phyloP scores from a whole-genome alignment of 83 land plant species.

The Thuja plicata region DNA sequence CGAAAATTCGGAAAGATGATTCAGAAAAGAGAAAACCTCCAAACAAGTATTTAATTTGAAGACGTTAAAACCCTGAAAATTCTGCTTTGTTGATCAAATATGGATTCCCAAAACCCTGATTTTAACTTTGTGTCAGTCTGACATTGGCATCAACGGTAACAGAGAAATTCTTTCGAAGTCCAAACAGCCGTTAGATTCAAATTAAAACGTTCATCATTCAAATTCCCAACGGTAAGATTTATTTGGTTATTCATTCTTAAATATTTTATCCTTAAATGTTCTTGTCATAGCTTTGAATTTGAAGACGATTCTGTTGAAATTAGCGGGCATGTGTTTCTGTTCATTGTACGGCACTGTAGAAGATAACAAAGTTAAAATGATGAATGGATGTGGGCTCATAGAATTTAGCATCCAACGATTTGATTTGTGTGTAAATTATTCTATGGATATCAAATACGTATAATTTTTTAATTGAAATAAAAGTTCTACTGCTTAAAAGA shows the following conservation, averaged over 20 bases:
- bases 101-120: not conserved
- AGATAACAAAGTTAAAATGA: not conserved
- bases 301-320: not conserved
- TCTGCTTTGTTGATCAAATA: not conserved
- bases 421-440: not conserved
- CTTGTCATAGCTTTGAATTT: not conserved
- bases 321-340: not conserved
- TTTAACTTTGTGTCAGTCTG: not conserved
- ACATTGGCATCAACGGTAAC: not conserved
- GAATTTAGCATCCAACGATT: not conserved
- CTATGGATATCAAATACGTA: not conserved
- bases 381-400: not conserved
- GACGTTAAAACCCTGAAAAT: not conserved
- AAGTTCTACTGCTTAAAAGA: too few relatives aligned
- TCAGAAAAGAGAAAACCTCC: not conserved
- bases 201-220: slow-evolving; percentile 5
- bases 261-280: not conserved
- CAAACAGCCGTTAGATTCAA: not conserved
- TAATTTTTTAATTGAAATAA: too few relatives aligned
- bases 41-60: not conserved
- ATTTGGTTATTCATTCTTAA: not conserved
- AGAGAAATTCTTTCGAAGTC: not conserved
- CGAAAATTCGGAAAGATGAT: not conserved
- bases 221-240: not conserved
- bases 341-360: not conserved